Conservation (phyloP, 2,329 filamentous ascomycete species). For the Arthroderma sp. region DNA sequence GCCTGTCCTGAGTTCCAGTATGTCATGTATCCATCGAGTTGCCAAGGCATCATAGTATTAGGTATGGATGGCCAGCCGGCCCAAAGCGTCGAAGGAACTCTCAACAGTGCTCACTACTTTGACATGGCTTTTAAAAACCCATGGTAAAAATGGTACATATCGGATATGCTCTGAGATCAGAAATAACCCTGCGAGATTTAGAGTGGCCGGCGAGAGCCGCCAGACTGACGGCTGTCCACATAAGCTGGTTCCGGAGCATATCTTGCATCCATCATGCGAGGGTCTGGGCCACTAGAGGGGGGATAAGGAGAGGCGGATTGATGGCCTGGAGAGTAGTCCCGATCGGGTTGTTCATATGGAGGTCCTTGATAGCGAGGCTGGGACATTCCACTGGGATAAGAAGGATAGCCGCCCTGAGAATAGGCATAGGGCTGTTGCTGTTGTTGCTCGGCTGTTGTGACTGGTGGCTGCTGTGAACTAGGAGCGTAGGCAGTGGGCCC, state of each 20-base stretch:
- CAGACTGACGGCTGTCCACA: conserved; percentile 17
- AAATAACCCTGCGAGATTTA: conserved; percentile 10
- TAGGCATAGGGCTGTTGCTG: conserved; percentile 29
- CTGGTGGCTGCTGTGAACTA: conserved; percentile 24
- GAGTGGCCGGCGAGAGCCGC: conserved; percentile 20
- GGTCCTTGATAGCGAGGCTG: conserved; percentile 30
- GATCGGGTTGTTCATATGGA: conserved; percentile 27
- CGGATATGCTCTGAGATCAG: too few species aligned
- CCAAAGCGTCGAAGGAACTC: too few species aligned
- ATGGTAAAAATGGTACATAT: too few species aligned
- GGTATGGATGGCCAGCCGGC: too few species aligned
- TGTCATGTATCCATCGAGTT: too few species aligned
- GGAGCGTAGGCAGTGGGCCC: conserved; percentile 9
- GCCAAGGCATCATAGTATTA: too few species aligned
- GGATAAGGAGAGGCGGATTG: conserved; percentile 30
- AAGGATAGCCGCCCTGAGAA: conserved; percentile 20
- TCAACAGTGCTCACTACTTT: too few species aligned
- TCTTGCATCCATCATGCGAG: conserved; percentile 29
- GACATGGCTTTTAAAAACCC: too few species aligned
- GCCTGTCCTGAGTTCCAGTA: too few species aligned
- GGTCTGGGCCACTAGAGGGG: conserved; percentile 27
- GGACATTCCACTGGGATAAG: conserved; percentile 17
- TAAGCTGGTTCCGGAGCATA: conserved; percentile 28
- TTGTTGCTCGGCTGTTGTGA: conserved; percentile 21
- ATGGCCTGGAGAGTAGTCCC: conserved; percentile 28